These are phyloP conservation scores for Pelargonium myrrhifolium DNA, from an alignment of 441 rosid genomes.

Conservation along the genomic window DNA sequence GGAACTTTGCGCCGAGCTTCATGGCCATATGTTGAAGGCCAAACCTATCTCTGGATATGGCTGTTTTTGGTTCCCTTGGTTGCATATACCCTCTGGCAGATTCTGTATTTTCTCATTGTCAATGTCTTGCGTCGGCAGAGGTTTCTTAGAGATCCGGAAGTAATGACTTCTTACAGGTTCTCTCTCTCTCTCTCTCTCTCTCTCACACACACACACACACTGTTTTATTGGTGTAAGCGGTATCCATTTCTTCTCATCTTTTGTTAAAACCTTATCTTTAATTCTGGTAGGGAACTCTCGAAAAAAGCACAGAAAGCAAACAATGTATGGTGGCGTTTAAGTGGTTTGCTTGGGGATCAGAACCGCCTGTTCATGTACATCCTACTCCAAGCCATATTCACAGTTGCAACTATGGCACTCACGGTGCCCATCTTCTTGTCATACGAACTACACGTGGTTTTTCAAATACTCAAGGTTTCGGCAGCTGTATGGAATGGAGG, in stretches of 20 bases:
- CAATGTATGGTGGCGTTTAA: constrained; percentile 74
- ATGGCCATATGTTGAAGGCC: constrained; percentile 90
- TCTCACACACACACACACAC: background rate
- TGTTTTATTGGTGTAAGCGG: background rate
- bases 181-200: background rate
- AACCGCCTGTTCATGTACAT: constrained; percentile 77
- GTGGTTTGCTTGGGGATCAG: constrained; percentile 76
- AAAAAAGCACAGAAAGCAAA: constrained; percentile 87
- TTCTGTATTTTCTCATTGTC: constrained; percentile 79
- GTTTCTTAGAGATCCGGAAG: constrained; percentile 90
- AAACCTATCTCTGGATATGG: constrained; percentile 71
- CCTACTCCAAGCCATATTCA: constrained; percentile 62
- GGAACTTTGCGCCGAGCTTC: constrained; percentile 56
- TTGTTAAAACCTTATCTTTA: background rate
- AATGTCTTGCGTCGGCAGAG: constrained; percentile 85
- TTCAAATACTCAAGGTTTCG: constrained; percentile 78
- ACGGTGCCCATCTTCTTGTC: constrained; percentile 88
- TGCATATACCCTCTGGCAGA: constrained; percentile 86
- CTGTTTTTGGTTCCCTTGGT: constrained; percentile 74
- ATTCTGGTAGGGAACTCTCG: constrained; percentile 56
- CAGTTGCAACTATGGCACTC: constrained; percentile 86
- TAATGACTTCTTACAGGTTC: constrained; percentile 96
- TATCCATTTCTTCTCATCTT: background rate
- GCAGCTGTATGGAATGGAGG: constrained; percentile 92
- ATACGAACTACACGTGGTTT: constrained; percentile 51